Base-by-base conservation (phyloP, 805 yeast genomes). In the Ogataea zsoltii region DNA sequence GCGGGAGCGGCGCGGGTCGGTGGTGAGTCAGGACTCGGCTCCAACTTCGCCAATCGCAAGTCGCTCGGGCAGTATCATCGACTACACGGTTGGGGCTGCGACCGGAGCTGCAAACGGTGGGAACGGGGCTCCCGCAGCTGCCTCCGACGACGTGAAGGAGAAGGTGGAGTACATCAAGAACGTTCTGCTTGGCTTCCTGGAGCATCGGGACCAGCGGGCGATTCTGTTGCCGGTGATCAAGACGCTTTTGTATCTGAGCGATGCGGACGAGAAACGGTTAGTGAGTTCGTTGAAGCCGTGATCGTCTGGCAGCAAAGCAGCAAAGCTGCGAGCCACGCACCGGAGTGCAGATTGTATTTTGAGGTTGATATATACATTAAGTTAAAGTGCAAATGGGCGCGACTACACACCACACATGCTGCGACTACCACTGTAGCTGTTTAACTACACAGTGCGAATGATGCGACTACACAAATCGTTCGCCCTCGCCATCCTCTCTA, bases 131-230 rank as follows among this genome's bases (percentile, higher is more conserved):
- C 7, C 5, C 25, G 25, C 39, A n/a, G 17, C 25, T 4, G 46
- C 31, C 13, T 34, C 44, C 11, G 23, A 63, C 56, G 70, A 68
- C 15, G 60, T 58, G 18, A 61, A 61, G 14, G 74, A 72, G 38
- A 85, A 80, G 55, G 72, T 84, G 16, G 88, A 95, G 11, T 92
- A 92, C 61, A 74, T 90, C 41, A 88, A 87, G 63, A 94, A 94
- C 61, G 97, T 92, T 2, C 65, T 92, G n/a, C 69, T 92, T 2
- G 97, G 97, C 2, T 94, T 86, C 62, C 66, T 94, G 44, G 97
- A 91, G 59, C 96, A 88, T 61, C 86, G 78, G 58, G 99, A 92
- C n/a, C 97, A 91, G 65, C 75, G 98, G 48, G 80, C 75, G 23
- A 88, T 83, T 62, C 73, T 92, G 34, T 69, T 94, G 26, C 97